These are phyloP conservation scores for Metschnikowia kofuensis DNA, from an alignment of 805 yeast genomes.

Conservation along the genomic window DNA sequence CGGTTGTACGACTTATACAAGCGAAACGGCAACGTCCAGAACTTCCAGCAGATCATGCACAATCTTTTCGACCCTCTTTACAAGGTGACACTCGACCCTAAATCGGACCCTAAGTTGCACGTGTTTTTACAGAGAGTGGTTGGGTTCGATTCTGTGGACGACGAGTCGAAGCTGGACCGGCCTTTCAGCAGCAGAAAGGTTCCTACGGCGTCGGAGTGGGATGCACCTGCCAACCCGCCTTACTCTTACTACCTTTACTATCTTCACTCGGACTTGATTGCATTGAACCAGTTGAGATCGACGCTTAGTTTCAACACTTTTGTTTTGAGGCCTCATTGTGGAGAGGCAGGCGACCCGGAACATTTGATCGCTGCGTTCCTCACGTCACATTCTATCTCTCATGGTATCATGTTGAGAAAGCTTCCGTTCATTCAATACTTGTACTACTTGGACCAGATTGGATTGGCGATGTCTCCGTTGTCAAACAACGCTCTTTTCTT, in stretches of 20 bases:
- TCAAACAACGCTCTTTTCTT: slow-evolving; percentile 94
- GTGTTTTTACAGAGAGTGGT: slow-evolving; percentile 89
- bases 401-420: slow-evolving; percentile 90
- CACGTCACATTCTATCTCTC: slow-evolving; percentile 89
- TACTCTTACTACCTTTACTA: slow-evolving; percentile 93
- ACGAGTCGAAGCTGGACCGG: slow-evolving; percentile 89
- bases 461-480: slow-evolving; percentile 97
- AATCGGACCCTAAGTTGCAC: slow-evolving; percentile 84
- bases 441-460: slow-evolving; percentile 91
- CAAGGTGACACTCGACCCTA: slow-evolving; percentile 84
- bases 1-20: slow-evolving; percentile 88
- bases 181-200: slow-evolving; percentile 69
- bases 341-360: slow-evolving; percentile 99
- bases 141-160: slow-evolving; percentile 98
- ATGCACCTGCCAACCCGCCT: slow-evolving; percentile 81
- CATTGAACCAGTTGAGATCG: slow-evolving; percentile 81
- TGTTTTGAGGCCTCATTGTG: slow-evolving; percentile 96
- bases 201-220: slow-evolving; percentile 88
- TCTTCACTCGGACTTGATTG: slow-evolving; percentile 78
- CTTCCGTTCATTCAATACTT: slow-evolving; percentile 93
- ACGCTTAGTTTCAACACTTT: slow-evolving; percentile 79
- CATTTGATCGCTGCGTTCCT: slow-evolving; percentile 88
- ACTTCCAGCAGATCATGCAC: slow-evolving; percentile 71
- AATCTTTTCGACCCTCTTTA: slow-evolving; percentile 86
- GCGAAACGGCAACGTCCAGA: slow-evolving; percentile 62